Base-by-base conservation (phyloP, 2,329 filamentous ascomycete genomes). In the Tolypocladium endophyticum region DNA sequence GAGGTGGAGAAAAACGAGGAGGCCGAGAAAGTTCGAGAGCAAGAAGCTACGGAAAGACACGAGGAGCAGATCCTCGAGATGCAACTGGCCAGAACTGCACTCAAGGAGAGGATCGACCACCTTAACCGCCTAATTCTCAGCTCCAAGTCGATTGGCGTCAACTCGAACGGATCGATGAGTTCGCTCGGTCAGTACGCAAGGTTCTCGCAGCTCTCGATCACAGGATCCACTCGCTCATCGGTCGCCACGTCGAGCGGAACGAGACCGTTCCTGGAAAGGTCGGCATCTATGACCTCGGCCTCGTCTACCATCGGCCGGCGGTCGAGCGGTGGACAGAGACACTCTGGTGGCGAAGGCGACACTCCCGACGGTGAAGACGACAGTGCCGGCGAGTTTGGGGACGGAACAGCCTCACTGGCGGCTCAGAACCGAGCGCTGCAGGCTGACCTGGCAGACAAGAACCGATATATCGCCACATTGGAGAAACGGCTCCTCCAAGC, bases 11-110 rank as follows among this genome's bases (percentile, higher is more conserved):
- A 82, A 57, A 82, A 88, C 61, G 84, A 86, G 56, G 84, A 89
- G 68, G 85, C 89, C 65, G 90, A 94, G 68, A 83, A 87, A 65
- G 86, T 80, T 47, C 81, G 87, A 23, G 87, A 94, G 71, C 85
- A 88, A 66, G 90, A 97, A 73, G 89, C 89, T 9, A 87, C 92
- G 65, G 84, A 90, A 65, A 86, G 92, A 45, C 94, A 97, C 66
- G 92, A 97, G 70, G 94, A 97, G 76, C 94, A 99, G 73, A 93
- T 99, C 83, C 81, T 99, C 59, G 94, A 99, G 74, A 97, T 99
- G 90, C 94, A 99, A 72, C 82, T 99, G 55, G 94, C 94, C 38
- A 86, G 94, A 50, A 99, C 94, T 0, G 94, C 94, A 0, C 77
- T 99, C 59, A 99, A 97, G 73, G 94, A 99, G 77, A 87, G 94